These are phyloP conservation scores for Rusavskia elegans DNA, from an alignment of 495 filamentous ascomycete genomes.

Conservation along the genomic window DNA sequence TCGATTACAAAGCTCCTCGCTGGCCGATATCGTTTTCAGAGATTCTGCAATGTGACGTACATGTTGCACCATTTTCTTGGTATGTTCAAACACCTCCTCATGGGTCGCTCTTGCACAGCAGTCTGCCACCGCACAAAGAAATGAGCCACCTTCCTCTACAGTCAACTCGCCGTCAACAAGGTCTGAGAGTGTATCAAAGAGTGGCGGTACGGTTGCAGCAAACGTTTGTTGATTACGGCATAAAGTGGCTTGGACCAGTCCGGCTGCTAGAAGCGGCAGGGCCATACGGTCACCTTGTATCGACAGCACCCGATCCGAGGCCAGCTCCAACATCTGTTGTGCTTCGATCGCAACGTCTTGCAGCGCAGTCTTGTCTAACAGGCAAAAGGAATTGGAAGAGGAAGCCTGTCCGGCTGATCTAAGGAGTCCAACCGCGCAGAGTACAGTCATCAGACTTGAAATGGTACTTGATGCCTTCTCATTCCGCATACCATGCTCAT, in stretches of 20 bases:
- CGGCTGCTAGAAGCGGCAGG: constrained; percentile 3
- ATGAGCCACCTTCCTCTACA: constrained; percentile 2
- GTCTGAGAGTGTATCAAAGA: neutral
- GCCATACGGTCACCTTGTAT: neutral
- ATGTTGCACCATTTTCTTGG: constrained; percentile 3
- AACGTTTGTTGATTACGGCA: neutral
- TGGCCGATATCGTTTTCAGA: neutral
- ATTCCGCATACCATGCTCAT: neutral
- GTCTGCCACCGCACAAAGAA: constrained; percentile 7
- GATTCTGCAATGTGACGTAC: neutral
- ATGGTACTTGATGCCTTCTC: neutral
- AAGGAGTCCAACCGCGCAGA: neutral
- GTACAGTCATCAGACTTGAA: neutral
- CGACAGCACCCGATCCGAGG: neutral
- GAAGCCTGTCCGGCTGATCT: neutral
- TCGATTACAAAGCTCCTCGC: constrained; percentile 17
- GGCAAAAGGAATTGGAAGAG: neutral
- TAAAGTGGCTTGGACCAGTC: neutral
- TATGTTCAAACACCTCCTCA: constrained; percentile 5
- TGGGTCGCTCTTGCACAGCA: constrained; percentile 7
- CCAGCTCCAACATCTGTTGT: neutral
- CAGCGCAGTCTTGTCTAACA: neutral
- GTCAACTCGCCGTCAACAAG: neutral
- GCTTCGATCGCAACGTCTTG: neutral
- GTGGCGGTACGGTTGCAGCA: neutral